phyloP scores from a whole-genome alignment of 2,329 filamentous ascomycete genomes.

The Fusarium sp. region DNA sequence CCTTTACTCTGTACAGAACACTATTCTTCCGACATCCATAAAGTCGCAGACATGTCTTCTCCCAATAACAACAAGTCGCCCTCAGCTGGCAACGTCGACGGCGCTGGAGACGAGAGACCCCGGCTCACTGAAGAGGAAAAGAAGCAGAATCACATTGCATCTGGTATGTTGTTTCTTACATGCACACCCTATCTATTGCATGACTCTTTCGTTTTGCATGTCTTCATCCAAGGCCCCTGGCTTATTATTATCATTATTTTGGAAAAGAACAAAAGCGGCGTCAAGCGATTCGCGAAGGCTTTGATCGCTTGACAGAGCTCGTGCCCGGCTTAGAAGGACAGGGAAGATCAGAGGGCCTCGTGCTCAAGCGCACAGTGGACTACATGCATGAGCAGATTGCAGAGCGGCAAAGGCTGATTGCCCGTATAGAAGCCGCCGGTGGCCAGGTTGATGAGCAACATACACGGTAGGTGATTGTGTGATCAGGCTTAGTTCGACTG shows the following conservation, averaged over 20 bases:
- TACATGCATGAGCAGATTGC: conserved; percentile 71
- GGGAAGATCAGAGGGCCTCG: conserved; percentile 84
- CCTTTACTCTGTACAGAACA: neutral
- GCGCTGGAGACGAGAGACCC: conserved; percentile 58
- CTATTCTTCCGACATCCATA: neutral
- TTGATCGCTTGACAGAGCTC: conserved; percentile 81
- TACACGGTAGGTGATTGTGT: conserved; percentile 53
- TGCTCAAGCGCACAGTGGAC: conserved; percentile 78
- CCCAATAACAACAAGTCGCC: conserved; percentile 48
- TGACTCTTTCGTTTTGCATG: neutral
- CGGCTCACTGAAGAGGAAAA: conserved; percentile 65
- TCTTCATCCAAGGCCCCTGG: no score
- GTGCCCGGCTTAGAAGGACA: conserved; percentile 86
- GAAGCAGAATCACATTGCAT: conserved; percentile 67
- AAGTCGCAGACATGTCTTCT: conserved; percentile 42
- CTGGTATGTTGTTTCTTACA: conserved; percentile 53
- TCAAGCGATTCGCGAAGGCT: conserved; percentile 81
- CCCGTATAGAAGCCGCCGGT: conserved; percentile 68
- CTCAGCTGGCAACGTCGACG: conserved; percentile 37
- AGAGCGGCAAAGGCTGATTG: conserved; percentile 67
- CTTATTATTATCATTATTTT: conserved; percentile 36
- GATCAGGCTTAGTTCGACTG: neutral
- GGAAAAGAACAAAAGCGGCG: conserved; percentile 58
- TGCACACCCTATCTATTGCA: neutral
- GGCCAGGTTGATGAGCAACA: conserved; percentile 64